Percentiles rank a stretch among this genome's conserved stretches.
Evolutionary conservation across 768 basidiomycete genomes (phyloP).

Genomic region (Russula sp.): DNA sequence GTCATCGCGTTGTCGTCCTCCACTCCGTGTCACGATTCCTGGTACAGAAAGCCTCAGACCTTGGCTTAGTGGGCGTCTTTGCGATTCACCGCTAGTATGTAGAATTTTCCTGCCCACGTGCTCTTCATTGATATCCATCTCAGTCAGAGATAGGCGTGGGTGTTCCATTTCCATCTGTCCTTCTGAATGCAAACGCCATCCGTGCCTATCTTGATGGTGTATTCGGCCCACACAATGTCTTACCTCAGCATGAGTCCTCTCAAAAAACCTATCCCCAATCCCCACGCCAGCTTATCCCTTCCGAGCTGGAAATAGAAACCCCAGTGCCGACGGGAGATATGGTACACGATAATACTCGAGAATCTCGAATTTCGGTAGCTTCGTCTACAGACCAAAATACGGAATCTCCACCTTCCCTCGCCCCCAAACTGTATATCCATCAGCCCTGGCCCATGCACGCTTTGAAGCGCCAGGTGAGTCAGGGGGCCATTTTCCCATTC

Average conservation of each 20-base stretch:
- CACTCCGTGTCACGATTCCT: conserved; percentile 3
- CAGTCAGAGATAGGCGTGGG: background rate
- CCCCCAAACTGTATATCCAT: background rate
- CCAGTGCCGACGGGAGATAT: background rate
- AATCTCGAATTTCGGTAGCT: background rate
- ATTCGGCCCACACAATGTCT: conserved; percentile 3
- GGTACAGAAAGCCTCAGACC: background rate
- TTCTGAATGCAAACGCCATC: conserved; percentile 8
- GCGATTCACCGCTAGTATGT: conserved; percentile 11
- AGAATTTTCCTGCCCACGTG: background rate
- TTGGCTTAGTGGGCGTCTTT: conserved; percentile 1
- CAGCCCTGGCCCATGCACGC: background rate
- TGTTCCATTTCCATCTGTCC: background rate
- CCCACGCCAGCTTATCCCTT: background rate
- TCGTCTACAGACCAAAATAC: background rate
- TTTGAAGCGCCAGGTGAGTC: conserved; percentile 8
- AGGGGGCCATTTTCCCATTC: no score
- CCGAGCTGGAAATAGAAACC: background rate
- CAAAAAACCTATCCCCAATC: background rate
- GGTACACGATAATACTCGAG: no score
- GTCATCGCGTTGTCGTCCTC: background rate
- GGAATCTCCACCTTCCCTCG: background rate
- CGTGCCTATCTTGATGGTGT: conserved; percentile 7
- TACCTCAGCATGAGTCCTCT: background rate
- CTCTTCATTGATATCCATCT: background rate